Evolutionary conservation across 2,329 filamentous ascomycete genomes (phyloP), one percentile per base, ranked within the genome.

Genomic region (Xylaria sp.): DNA sequence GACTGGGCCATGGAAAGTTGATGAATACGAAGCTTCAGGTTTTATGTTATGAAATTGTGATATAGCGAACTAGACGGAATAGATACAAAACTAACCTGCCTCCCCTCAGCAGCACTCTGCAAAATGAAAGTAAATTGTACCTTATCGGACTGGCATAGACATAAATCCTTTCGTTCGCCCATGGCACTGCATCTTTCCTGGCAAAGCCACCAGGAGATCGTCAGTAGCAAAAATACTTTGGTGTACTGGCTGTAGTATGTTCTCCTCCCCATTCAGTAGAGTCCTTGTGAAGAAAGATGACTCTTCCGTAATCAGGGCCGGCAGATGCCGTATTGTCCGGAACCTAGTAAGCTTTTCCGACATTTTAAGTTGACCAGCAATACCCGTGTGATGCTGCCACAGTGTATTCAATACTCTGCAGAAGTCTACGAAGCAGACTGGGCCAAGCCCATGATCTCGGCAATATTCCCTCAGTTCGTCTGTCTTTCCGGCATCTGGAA

Each of bases 1-100:
- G 66, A 71, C 15, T 68, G 69, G 69, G 66, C 66, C 13, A 71
- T 71, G 66, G 49, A 46, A 55, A 43, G 3, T 54, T 62, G 43
- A 62, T 66, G 18, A 3, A 23, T 48, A 51, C 2, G 28, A 36
- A 55, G 3, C 10, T 15, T 39, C 7, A 25, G 23, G 52, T 43
- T 3, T 39, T 5, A 59, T 20, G 20, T 23, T 20, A 59, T 51
- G 28, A 28, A 4, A 28, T 28, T 4, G 28, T 28, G 28, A 28
- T 28, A 28, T 28, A 28, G 28, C 28, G 6, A 28, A 28, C 28
- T 28, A 28, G 28, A 28, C 28, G 4, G 6, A 5, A 28, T 28
- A 28, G 28, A 28, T 28, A 28, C 28, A 3, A 28, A 28, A 28
- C 28, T 6, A 2, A 25, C 7, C 8, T 0, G 20, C 7, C 10